A percentile compares a stretch with the other conserved stretches of the same genome.
These are phyloP conservation scores for Phylloboletellus chloephorus DNA, from an alignment of 1,284 basidiomycete species.

Conservation along the genomic window DNA sequence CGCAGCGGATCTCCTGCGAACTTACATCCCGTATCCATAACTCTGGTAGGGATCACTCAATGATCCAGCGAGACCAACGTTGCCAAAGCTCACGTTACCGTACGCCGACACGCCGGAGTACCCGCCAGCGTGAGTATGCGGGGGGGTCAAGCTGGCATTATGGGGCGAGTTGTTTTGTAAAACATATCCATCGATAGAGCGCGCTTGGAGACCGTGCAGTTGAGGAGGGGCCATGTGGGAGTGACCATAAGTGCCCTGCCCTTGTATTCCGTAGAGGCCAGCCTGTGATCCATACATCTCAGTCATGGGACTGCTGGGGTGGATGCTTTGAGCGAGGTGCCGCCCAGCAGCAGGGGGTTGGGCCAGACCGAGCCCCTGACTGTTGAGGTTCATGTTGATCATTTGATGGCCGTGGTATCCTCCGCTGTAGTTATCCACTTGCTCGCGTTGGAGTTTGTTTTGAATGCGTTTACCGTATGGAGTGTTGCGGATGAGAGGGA, in stretches of 20 bases:
- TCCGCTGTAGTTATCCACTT: constrained; percentile 63
- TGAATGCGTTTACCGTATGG: constrained; percentile 98
- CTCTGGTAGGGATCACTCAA: constrained; percentile 70
- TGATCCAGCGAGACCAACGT: constrained; percentile 46
- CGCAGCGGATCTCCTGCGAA: constrained; percentile 12
- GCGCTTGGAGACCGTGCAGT: constrained; percentile 57
- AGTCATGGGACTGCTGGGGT: constrained; percentile 52
- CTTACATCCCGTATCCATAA: constrained; percentile 76
- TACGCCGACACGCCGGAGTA: constrained; percentile 52
- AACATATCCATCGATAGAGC: constrained; percentile 73
- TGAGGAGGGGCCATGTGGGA: constrained; percentile 42
- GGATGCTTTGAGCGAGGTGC: constrained; percentile 50
- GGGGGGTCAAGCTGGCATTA: constrained; percentile 52
- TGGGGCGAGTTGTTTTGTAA: constrained; percentile 65
- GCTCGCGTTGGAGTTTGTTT: constrained; percentile 92
- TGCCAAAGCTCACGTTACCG: constrained; percentile 52
- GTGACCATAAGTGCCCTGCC: constrained; percentile 41
- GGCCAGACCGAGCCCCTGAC: constrained; percentile 48
- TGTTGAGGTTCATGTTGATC: constrained; percentile 52
- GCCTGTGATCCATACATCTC: constrained; percentile 65
- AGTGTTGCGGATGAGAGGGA: constrained; percentile 93
- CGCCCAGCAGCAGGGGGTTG: constrained; percentile 41
- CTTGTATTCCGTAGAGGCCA: constrained; percentile 53
- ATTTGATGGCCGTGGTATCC: constrained; percentile 59
- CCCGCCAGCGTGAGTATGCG: constrained; percentile 47